These are phyloP conservation scores for Aureobasidium sp. DNA, from an alignment of 2,329 filamentous ascomycete genomes.

Conservation along the genomic window DNA sequence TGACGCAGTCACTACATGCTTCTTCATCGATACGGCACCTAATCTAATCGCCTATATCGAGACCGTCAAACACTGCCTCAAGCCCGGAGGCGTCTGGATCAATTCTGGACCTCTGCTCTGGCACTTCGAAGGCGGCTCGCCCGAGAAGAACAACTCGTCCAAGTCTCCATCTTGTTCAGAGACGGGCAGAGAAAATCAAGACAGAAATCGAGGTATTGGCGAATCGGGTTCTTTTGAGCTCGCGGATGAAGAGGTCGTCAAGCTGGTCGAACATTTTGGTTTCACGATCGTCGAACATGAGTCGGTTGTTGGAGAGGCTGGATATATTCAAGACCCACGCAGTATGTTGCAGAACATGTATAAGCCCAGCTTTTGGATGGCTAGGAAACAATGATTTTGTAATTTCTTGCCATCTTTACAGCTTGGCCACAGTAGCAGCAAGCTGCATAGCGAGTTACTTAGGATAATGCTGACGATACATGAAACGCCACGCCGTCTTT, in stretches of 20 bases:
- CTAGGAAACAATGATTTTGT: conserved; percentile 51
- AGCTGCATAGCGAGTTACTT: background rate
- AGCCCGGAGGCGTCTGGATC: conserved; percentile 70
- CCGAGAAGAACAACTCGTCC: conserved; percentile 19
- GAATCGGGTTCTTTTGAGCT: conserved; percentile 89
- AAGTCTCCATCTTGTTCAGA: background rate
- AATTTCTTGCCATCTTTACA: background rate
- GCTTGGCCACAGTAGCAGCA: background rate
- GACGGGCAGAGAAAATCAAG: conserved; percentile 41
- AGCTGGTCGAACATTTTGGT: conserved; percentile 65
- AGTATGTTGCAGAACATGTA: conserved; percentile 88
- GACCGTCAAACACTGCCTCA: conserved; percentile 70
- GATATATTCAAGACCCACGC: conserved; percentile 77
- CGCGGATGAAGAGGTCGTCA: conserved; percentile 78
- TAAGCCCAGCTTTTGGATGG: conserved; percentile 75
- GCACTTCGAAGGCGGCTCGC: conserved; percentile 80
- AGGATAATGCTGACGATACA: background rate
- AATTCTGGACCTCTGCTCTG: conserved; percentile 89
- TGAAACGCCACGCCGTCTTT: background rate
- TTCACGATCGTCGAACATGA: conserved; percentile 54
- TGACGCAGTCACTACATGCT: conserved; percentile 80
- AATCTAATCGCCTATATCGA: conserved; percentile 88
- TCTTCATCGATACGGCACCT: conserved; percentile 95
- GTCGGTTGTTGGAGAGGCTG: conserved; percentile 52
- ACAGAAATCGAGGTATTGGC: conserved; percentile 56